Conservation (phyloP, 306 rosid genomes). For the Glycyrrhiza uralensis region DNA sequence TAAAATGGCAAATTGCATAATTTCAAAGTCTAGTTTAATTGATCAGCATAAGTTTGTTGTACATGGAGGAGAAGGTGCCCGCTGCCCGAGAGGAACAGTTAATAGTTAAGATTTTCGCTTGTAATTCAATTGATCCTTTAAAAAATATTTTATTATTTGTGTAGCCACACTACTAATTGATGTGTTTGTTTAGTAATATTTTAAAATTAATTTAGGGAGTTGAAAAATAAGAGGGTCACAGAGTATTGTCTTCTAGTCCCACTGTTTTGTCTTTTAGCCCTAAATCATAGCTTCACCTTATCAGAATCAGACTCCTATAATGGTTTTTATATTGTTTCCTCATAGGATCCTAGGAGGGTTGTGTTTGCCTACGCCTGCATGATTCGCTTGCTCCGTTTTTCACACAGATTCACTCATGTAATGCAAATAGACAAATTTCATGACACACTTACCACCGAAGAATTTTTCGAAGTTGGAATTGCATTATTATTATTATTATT, state of each 20-base stretch:
- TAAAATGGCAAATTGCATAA: background rate
- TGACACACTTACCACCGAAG: constrained; percentile 16
- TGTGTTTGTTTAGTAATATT: constrained; percentile 4
- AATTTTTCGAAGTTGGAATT: constrained; percentile 31
- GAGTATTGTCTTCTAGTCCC: constrained; percentile 22
- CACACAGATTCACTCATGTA: constrained; percentile 16
- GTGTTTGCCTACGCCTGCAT: constrained; percentile 9
- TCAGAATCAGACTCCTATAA: constrained; percentile 28
- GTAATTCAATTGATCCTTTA: background rate
- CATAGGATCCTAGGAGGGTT: constrained; percentile 44
- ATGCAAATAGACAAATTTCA: constrained; percentile 3
- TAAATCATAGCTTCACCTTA: constrained; percentile 31
- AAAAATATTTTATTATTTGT: background rate
- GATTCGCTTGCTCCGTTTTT: constrained; percentile 11
- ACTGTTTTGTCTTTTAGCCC: constrained; percentile 32
- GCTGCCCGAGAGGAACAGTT: constrained; percentile 43
- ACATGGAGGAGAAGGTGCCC: constrained; percentile 32
- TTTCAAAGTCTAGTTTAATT: background rate
- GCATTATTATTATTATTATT: background rate
- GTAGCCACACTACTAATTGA: constrained; percentile 30
- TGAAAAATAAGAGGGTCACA: constrained; percentile 24
- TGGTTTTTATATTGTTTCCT: constrained; percentile 24
- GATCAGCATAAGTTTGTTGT: background rate
- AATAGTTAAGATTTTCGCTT: constrained; percentile 48
- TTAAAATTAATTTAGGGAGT: constrained; percentile 17